These are phyloP conservation scores for Thermochaetoides dissita DNA, from an alignment of 2,329 filamentous ascomycete species.

Conservation along the genomic window DNA sequence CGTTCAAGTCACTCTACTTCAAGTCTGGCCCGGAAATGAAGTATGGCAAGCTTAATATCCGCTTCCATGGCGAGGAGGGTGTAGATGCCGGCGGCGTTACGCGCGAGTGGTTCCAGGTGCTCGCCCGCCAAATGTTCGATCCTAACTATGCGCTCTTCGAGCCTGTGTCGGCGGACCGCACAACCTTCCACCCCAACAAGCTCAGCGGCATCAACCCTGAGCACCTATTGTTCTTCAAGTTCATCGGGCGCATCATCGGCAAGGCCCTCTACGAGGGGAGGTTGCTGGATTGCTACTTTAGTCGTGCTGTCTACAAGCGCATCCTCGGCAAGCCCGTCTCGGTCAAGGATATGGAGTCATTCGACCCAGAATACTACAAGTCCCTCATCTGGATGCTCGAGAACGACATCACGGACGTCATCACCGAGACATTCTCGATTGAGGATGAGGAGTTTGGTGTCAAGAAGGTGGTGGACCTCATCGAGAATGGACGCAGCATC, in stretches of 20 bases:
- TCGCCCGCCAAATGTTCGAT: constrained; percentile 97
- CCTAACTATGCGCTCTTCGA: constrained; percentile 94
- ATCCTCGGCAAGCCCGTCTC: constrained; percentile 91
- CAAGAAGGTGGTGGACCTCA: constrained; percentile 72
- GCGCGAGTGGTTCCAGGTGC: constrained; percentile 97
- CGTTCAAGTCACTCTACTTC: constrained; percentile 96
- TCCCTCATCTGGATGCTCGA: constrained; percentile 96
- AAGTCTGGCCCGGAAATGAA: constrained; percentile 96
- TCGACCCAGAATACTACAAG: constrained; percentile 98
- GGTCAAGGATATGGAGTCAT: constrained; percentile 98
- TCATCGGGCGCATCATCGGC: constrained; percentile 95
- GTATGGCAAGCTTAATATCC: constrained; percentile 94
- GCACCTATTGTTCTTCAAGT: constrained; percentile 97
- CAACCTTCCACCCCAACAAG: constrained; percentile 96
- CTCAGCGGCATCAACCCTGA: constrained; percentile 88
- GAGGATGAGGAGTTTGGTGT: constrained; percentile 92
- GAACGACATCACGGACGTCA: constrained; percentile 96
- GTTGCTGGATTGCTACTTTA: constrained; percentile 96
- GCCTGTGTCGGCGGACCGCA: constrained; percentile 90
- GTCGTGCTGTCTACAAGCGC: constrained; percentile 93
- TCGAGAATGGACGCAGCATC: constrained; percentile 78
- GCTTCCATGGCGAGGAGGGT: constrained; percentile 94
- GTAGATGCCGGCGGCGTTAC: constrained; percentile 96
- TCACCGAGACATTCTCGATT: constrained; percentile 89
- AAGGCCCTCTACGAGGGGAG: constrained; percentile 95